These are phyloP conservation scores for Ogataea saltuana DNA, from an alignment of 805 yeast genomes.

Conservation along the genomic window DNA sequence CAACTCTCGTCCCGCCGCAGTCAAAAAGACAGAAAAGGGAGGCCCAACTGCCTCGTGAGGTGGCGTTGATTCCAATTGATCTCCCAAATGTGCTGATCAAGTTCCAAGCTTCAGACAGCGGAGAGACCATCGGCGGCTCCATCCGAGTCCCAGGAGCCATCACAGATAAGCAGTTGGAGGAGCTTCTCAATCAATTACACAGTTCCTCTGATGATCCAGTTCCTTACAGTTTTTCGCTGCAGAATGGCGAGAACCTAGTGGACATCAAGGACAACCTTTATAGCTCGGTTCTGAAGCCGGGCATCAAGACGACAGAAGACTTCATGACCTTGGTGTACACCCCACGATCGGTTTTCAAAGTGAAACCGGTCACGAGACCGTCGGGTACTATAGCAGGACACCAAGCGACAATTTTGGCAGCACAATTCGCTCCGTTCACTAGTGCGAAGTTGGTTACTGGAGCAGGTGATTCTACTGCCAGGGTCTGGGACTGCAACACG, in stretches of 20 bases:
- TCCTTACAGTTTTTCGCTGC: conserved; percentile 83
- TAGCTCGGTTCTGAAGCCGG: conserved; percentile 80
- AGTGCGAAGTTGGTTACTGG: conserved; percentile 89
- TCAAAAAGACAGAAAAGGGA: conserved; percentile 83
- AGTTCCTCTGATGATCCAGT: conserved; percentile 77
- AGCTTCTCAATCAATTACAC: conserved; percentile 76
- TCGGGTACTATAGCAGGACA: conserved; percentile 94
- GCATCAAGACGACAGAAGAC: conserved; percentile 88
- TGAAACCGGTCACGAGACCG: conserved; percentile 85
- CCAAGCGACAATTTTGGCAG: conserved; percentile 88
- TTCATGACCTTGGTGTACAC: conserved; percentile 86
- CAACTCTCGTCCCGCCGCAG: conserved; percentile 91
- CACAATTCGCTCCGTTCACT: conserved; percentile 90
- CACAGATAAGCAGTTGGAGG: conserved; percentile 82
- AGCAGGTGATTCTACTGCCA: conserved; percentile 93
- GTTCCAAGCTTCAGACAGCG: conserved; percentile 92
- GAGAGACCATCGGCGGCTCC: conserved; percentile 80
- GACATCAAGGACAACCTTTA: conserved; percentile 81
- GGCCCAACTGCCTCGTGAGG: conserved; percentile 80
- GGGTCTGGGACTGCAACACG: conserved; percentile 96
- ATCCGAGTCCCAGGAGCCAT: conserved; percentile 90
- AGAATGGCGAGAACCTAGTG: conserved; percentile 51
- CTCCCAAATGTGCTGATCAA: conserved; percentile 84
- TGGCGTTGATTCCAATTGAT: conserved; percentile 70
- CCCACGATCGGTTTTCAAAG: conserved; percentile 94